These are phyloP conservation scores for Avena sativa DNA, from an alignment of 176 grass and related monocot genomes.

Conservation along the genomic window DNA sequence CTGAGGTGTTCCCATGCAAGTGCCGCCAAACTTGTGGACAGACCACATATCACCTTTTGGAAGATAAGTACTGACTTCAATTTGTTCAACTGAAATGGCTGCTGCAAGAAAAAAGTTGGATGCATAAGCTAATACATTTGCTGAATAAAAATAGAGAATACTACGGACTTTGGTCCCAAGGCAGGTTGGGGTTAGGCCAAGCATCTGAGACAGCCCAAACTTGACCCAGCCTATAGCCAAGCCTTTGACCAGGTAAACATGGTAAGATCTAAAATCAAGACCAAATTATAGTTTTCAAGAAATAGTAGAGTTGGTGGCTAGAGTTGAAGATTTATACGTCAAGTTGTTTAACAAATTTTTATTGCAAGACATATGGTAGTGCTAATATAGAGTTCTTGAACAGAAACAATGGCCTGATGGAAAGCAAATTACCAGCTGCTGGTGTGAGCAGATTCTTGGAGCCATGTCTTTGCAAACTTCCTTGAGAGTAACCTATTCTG, in stretches of 20 bases:
- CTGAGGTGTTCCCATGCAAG: conserved; percentile 90
- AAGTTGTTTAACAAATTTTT: neutral
- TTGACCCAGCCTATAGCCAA: neutral
- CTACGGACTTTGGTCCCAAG: neutral
- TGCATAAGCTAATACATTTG: neutral
- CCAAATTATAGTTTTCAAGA: conserved; percentile 12
- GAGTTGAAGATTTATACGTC: conserved; percentile 9
- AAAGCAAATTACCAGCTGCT: conserved; percentile 63
- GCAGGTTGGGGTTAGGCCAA: neutral
- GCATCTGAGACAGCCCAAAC: neutral
- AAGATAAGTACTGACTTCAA: conserved; percentile 56
- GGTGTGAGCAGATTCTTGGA: conserved; percentile 64
- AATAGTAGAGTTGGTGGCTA: neutral
- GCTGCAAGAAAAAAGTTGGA: conserved; percentile 46
- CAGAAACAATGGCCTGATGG: neutral
- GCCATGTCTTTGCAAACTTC: conserved; percentile 51
- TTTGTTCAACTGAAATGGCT: conserved; percentile 75
- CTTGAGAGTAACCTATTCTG: conserved; percentile 63
- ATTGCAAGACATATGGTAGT: neutral
- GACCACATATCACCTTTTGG: conserved; percentile 98
- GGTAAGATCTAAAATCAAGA: neutral
- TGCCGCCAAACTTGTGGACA: conserved; percentile 98
- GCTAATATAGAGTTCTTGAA: conserved; percentile 21
- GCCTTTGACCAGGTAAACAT: neutral
- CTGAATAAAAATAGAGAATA: neutral